Percentiles rank a stretch among this genome's conserved stretches.
Conservation (phyloP, 2,329 filamentous ascomycete species). For the Nemania abortiva region DNA sequence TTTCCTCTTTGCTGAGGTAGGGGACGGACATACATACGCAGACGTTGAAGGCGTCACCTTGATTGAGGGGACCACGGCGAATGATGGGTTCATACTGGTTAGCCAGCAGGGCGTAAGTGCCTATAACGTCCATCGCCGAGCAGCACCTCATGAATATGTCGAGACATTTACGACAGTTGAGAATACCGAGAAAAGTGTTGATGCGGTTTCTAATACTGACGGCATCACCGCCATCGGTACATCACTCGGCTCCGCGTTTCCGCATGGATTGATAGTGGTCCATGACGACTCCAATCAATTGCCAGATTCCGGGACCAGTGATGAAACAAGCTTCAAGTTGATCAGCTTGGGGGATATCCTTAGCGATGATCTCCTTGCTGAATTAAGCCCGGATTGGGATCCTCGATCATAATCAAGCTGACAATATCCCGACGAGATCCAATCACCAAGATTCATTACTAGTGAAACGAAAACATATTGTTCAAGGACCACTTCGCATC, state of each 20-base stretch:
- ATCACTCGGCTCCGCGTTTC: constrained; percentile 56
- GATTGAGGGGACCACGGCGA: constrained; percentile 58
- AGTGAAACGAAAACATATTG: background rate
- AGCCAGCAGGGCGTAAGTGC: constrained; percentile 66
- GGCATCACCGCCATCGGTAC: constrained; percentile 62
- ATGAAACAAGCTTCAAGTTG: constrained; percentile 64
- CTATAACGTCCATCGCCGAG: constrained; percentile 64
- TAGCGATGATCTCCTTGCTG: constrained; percentile 52
- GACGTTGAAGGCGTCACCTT: constrained; percentile 68
- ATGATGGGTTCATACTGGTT: constrained; percentile 63
- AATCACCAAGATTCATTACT: background rate
- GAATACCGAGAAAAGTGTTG: constrained; percentile 57
- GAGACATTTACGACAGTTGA: constrained; percentile 61
- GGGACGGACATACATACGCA: constrained; percentile 61
- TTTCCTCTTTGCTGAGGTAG: constrained; percentile 56
- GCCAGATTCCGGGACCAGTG: constrained; percentile 58
- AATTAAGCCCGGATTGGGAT: constrained; percentile 57
- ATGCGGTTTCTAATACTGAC: constrained; percentile 66
- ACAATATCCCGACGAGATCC: background rate
- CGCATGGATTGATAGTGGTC: constrained; percentile 61
- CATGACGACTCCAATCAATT: constrained; percentile 68
- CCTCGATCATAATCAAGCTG: constrained; percentile 47
- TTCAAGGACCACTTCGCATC: background rate
- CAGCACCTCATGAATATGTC: constrained; percentile 62
- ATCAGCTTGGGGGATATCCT: constrained; percentile 58